These are phyloP conservation scores for Histomonas meleagridis DNA, from an alignment of 208 protist species.

Conservation along the genomic window DNA sequence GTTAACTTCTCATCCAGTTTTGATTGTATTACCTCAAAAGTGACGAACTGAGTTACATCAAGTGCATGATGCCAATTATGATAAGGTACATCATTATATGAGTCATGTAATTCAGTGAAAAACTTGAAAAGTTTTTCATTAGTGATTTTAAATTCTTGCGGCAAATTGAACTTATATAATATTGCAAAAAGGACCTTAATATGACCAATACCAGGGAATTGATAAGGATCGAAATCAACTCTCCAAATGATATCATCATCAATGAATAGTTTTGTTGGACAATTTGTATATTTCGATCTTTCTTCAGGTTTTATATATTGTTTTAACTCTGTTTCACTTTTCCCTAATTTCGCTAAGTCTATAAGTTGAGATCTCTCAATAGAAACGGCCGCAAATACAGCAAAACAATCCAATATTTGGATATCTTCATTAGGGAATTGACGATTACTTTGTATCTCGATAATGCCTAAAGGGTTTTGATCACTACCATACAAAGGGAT, in stretches of 20 bases:
- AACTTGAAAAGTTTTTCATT: slow-evolving; percentile 22
- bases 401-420: slow-evolving; percentile 11
- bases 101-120: slow-evolving; percentile 5
- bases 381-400: neutral
- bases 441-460: neutral
- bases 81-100: slow-evolving; percentile 56
- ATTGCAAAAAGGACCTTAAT: slow-evolving; percentile 7
- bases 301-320: neutral
- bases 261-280: neutral
- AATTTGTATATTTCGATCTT: neutral
- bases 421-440: neutral
- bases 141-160: slow-evolving; percentile 39
- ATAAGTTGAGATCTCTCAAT: neutral
- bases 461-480: neutral
- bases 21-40: slow-evolving; percentile 42
- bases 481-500: neutral
- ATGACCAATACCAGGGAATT: neutral
- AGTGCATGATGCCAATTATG: slow-evolving; percentile 61
- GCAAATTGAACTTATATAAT: slow-evolving; percentile 36
- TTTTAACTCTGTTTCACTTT: slow-evolving; percentile 19
- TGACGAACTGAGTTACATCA: slow-evolving; percentile 58
- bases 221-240: neutral
- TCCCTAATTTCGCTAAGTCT: neutral
- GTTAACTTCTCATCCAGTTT: slow-evolving; percentile 57
- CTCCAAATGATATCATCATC: neutral